Evolutionary conservation across 1,284 basidiomycete species (phyloP).

Genomic region (Moesziomyces globuligerus): DNA sequence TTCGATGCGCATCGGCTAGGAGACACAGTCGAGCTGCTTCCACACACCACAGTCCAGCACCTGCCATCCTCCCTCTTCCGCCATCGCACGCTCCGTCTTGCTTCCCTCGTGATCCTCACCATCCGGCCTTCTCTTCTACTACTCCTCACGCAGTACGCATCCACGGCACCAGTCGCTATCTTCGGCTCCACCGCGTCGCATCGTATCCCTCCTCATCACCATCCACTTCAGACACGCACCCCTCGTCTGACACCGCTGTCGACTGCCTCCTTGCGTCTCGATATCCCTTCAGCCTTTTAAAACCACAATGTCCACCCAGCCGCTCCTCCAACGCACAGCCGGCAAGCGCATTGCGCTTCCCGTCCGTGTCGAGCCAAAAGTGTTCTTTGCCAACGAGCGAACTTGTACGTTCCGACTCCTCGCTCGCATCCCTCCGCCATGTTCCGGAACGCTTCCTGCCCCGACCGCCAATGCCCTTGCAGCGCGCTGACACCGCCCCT

Average conservation of each 20-base stretch:
- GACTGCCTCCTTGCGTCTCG: no score
- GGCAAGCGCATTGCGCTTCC: conserved; percentile 67
- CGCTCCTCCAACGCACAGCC: conserved; percentile 93
- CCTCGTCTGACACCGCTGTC: no score
- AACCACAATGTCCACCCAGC: conserved; percentile 94
- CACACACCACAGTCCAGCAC: neutral
- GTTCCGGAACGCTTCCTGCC: neutral
- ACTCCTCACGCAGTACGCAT: no score
- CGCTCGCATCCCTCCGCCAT: neutral
- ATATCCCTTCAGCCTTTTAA: no score
- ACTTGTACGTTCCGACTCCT: conserved; percentile 52
- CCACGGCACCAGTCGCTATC: neutral
- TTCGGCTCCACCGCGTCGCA: neutral
- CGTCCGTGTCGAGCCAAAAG: conserved; percentile 67
- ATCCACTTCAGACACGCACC: neutral
- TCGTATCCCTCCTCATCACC: no score
- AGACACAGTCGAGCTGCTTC: neutral
- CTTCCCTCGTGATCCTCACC: no score
- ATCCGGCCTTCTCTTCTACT: no score
- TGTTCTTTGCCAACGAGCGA: conserved; percentile 67
- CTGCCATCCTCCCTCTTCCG: neutral
- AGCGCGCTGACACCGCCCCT: neutral
- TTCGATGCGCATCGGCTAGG: neutral
- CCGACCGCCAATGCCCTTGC: no score
- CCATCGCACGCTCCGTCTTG: neutral